Evolutionary conservation across 495 filamentous ascomycete species (phyloP).

Genomic region (Baudoinia panamericana): DNA sequence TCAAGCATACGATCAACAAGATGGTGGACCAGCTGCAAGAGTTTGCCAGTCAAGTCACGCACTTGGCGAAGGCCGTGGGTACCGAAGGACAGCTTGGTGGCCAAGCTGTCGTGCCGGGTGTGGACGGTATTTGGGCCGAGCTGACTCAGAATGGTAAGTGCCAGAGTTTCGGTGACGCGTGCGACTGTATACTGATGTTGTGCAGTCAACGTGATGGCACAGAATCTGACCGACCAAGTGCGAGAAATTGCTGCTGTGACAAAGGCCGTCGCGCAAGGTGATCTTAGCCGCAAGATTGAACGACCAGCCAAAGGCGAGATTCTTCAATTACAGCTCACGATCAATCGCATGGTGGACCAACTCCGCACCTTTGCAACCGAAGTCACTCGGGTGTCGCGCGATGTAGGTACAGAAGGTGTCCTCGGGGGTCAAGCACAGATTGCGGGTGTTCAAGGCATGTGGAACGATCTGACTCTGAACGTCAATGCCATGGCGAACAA

Average conservation of each 20-base stretch:
- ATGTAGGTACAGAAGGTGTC: slow-evolving; percentile 95
- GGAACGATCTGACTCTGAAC: slow-evolving; percentile 96
- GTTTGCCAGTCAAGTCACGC: slow-evolving; percentile 93
- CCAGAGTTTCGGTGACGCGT: background rate
- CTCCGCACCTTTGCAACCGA: slow-evolving; percentile 93
- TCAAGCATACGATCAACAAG: slow-evolving; percentile 93
- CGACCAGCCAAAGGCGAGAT: slow-evolving; percentile 92
- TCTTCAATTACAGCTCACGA: slow-evolving; percentile 88
- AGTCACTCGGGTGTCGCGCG: slow-evolving; percentile 88
- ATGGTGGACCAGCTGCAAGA: slow-evolving; percentile 99
- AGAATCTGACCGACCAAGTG: slow-evolving; percentile 71
- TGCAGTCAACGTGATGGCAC: slow-evolving; percentile 93
- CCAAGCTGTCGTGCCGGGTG: slow-evolving; percentile 85
- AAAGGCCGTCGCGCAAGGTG: slow-evolving; percentile 84
- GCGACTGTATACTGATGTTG: slow-evolving; percentile 21
- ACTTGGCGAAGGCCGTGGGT: slow-evolving; percentile 91
- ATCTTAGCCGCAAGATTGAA: slow-evolving; percentile 91
- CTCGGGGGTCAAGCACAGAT: slow-evolving; percentile 95
- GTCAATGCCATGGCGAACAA: slow-evolving; percentile 99
- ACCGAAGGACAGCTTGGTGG: slow-evolving; percentile 96
- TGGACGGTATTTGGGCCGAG: slow-evolving; percentile 97
- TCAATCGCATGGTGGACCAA: slow-evolving; percentile 99
- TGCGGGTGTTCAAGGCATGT: slow-evolving; percentile 71
- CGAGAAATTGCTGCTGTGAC: slow-evolving; percentile 96
- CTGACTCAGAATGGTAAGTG: slow-evolving; percentile 77